phyloP scores from a whole-genome alignment of 495 filamentous ascomycete species.

The Sporormia fimetaria region DNA sequence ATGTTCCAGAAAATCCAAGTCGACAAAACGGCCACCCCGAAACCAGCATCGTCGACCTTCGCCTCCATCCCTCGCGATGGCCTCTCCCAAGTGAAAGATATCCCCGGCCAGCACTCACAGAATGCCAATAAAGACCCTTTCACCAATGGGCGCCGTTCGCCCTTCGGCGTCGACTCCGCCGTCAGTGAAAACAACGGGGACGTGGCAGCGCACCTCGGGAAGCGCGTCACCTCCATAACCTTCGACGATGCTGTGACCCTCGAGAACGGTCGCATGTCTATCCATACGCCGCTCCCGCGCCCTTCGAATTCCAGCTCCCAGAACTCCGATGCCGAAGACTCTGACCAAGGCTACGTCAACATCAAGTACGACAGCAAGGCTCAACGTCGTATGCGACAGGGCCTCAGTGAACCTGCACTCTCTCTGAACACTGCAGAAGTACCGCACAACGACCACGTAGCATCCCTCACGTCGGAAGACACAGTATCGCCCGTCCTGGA shows the following conservation, averaged over 20 bases:
- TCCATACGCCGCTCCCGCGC: slow-evolving; percentile 32
- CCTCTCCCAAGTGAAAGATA: slow-evolving; percentile 4
- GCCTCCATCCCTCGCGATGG: slow-evolving; percentile 19
- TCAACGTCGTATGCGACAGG: too few relatives aligned
- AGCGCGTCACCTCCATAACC: slow-evolving; percentile 32
- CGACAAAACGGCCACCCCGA: slow-evolving; percentile 18
- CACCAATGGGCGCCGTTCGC: slow-evolving; percentile 1
- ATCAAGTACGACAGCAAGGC: too few relatives aligned
- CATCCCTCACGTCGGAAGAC: slow-evolving; percentile 50
- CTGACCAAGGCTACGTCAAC: slow-evolving; percentile 16
- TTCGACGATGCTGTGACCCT: slow-evolving; percentile 35
- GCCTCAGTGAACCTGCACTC: too few relatives aligned
- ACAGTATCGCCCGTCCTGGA: slow-evolving; percentile 44
- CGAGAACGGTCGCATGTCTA: slow-evolving; percentile 30
- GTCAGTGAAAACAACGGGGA: slow-evolving; percentile 9
- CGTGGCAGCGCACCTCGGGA: slow-evolving; percentile 15
- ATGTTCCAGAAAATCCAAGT: slow-evolving; percentile 28
- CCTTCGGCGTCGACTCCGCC: slow-evolving; percentile 1
- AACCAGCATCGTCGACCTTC: slow-evolving; percentile 22
- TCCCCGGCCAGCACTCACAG: slow-evolving; percentile 1
- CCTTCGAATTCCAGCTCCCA: slow-evolving; percentile 10
- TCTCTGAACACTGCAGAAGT: slow-evolving; percentile 5
- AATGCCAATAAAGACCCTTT: slow-evolving; percentile 6
- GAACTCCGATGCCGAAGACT: slow-evolving; percentile 16
- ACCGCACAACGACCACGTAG: slow-evolving; percentile 26